These are phyloP conservation scores for Cutaneotrichosporon sp. DNA, from an alignment of 1,284 basidiomycete genomes.

Conservation along the genomic window DNA sequence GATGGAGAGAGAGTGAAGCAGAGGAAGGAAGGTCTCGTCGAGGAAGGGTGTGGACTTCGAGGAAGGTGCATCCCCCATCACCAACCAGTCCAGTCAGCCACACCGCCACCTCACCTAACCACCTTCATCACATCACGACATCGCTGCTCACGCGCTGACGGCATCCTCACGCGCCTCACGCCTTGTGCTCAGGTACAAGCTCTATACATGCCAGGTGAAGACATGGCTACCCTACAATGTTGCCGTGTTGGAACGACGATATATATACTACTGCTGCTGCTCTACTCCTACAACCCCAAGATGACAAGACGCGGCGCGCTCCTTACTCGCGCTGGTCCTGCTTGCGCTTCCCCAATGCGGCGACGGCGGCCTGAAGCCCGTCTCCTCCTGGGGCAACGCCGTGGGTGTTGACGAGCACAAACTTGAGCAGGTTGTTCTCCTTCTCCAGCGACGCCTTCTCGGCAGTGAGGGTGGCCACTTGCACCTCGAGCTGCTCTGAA, in stretches of 20 bases:
- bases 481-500: constrained; percentile 73
- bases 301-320: neutral
- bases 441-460: constrained; percentile 87
- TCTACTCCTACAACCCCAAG: constrained; percentile 1
- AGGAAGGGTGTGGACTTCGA: neutral
- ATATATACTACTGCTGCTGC: neutral
- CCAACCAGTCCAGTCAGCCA: neutral
- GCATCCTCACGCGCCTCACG: neutral
- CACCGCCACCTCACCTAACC: neutral
- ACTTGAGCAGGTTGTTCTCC: constrained; percentile 95
- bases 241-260: constrained; percentile 5
- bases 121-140: neutral
- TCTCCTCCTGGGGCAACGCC: constrained; percentile 55
- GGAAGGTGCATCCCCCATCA: neutral
- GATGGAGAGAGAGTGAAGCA: neutral
- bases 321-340: constrained; percentile 31
- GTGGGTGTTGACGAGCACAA: constrained; percentile 81
- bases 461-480: constrained; percentile 78
- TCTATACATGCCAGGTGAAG: constrained; percentile 8
- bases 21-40: neutral
- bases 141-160: neutral
- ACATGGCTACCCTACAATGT: neutral
- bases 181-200: constrained; percentile 4
- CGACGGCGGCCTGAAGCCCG: constrained; percentile 36
- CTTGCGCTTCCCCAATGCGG: constrained; percentile 39